Percentiles rank a stretch among this genome's conserved stretches.
Evolutionary conservation across 768 basidiomycete species (phyloP).

Genomic region (Clathrus columnatus): DNA sequence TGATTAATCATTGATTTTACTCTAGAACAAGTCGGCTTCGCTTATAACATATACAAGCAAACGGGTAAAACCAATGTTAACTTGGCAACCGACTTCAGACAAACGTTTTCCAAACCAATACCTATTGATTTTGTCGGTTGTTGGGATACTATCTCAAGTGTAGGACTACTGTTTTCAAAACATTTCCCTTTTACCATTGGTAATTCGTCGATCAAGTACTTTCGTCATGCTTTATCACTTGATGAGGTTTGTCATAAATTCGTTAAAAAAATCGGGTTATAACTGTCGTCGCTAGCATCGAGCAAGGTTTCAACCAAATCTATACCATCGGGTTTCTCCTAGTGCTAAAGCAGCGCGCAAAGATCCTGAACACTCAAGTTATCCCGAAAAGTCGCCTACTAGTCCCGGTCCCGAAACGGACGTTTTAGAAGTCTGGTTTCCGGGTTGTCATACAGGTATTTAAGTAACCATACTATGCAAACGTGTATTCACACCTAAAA

Average conservation of each 20-base stretch:
- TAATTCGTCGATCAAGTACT: slow-evolving; percentile 58
- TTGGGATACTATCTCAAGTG: slow-evolving; percentile 79
- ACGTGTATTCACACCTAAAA: background rate
- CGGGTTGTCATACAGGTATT: slow-evolving; percentile 60
- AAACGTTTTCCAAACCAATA: slow-evolving; percentile 59
- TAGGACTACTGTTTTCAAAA: slow-evolving; percentile 52
- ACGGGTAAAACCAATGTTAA: slow-evolving; percentile 30
- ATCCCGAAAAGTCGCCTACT: background rate
- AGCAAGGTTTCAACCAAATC: slow-evolving; percentile 54
- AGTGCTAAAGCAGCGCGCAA: slow-evolving; percentile 15
- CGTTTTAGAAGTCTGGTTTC: slow-evolving; percentile 75
- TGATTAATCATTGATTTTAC: background rate
- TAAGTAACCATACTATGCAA: background rate
- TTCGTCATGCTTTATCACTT: slow-evolving; percentile 70
- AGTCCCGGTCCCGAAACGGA: slow-evolving; percentile 28
- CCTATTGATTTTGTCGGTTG: slow-evolving; percentile 70
- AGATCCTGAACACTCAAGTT: slow-evolving; percentile 19
- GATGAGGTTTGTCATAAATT: slow-evolving; percentile 48
- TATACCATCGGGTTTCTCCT: slow-evolving; percentile 43
- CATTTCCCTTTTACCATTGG: slow-evolving; percentile 59
- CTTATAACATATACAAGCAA: slow-evolving; percentile 61
- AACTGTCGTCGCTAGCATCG: slow-evolving; percentile 39
- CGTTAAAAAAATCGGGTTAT: background rate
- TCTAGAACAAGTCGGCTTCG: slow-evolving; percentile 57
- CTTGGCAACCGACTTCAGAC: slow-evolving; percentile 60